Base-by-base conservation (phyloP, 352 stramenopile genomes). In the Globisporangium mamillatum region DNA sequence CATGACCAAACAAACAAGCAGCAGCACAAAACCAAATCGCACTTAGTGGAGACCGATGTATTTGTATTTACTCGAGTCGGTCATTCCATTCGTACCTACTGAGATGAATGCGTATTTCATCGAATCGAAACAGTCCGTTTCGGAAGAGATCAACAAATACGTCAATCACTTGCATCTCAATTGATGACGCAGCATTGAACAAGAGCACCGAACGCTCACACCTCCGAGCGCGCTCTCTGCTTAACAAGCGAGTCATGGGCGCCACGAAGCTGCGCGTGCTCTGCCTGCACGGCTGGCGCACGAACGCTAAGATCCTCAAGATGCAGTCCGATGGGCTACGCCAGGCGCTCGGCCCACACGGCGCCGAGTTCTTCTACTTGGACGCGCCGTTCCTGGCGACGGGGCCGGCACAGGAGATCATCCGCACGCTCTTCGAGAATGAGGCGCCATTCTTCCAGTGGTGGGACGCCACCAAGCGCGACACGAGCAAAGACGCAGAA, bases 261-360 rank as follows among this genome's bases (percentile, higher is more conserved):
- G 44, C 18, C 44, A 52, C 70, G 60, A 76, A 80, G 55, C 82
- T 94, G 64, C 86, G 86, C 24, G 80, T 93, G 70, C 74, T 94
- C 38, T 94, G 86, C 44, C 80, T 94, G 22, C 87, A 94, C 58
- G 85, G 87, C 22, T 94, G 82, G 82, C 82, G 87, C 62, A 94
- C 87, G 20, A 94, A 88, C 71, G 72, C 70, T n/a, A 70, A 64
- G 48, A 82, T 94, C 53, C 76, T 93, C 52, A 52, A 79, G 63
- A 64, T 77, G 14, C 87, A 94, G 73, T 86, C 81, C 9, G 64
- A 78, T 10, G 84, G 80, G 2, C 72, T 94, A 60, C 83, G 75
- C 12, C 57, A 82, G 18, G 81, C 82, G 18, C 80, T 94, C 57
- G 57, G 41, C 0, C 8, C 34, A 12, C 57, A 27, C 10, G 82